Conservation (phyloP, 75 land plant species). For the Azolla pinnata region DNA sequence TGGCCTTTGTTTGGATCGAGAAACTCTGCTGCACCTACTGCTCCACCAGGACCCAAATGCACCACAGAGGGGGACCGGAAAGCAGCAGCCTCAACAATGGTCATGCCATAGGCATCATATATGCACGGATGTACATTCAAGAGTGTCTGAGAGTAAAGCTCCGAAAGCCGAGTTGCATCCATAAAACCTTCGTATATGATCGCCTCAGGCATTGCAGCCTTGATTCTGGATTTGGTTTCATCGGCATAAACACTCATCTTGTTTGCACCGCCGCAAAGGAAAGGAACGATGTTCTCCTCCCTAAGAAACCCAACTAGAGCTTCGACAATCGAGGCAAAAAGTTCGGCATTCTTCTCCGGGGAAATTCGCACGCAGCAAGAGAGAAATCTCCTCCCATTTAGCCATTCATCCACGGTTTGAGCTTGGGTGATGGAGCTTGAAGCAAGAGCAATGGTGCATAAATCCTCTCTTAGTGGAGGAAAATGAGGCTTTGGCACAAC, state of each 20-base stretch:
- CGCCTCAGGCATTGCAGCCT: slow-evolving; percentile 16
- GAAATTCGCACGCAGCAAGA: slow-evolving; percentile 19
- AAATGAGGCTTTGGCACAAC: slow-evolving; percentile 18
- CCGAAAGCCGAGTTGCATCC: slow-evolving; percentile 16
- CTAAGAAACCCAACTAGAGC: slow-evolving; percentile 12
- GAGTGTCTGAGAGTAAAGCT: slow-evolving; percentile 18
- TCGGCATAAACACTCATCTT: slow-evolving; percentile 11
- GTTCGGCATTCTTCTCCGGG: slow-evolving; percentile 20
- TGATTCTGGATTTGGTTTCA: slow-evolving; percentile 7
- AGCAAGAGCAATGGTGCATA: slow-evolving; percentile 11
- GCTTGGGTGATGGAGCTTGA: neutral
- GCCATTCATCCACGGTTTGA: slow-evolving; percentile 10
- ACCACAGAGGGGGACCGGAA: slow-evolving; percentile 18
- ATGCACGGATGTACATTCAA: slow-evolving; percentile 23
- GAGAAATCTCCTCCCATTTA: slow-evolving; percentile 7
- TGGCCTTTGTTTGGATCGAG: slow-evolving; percentile 15
- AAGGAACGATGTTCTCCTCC: slow-evolving; percentile 10
- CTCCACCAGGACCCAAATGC: slow-evolving; percentile 20
- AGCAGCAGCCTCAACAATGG: slow-evolving; percentile 21
- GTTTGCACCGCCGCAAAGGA: slow-evolving; percentile 19
- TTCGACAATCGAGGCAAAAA: slow-evolving; percentile 19
- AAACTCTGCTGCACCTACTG: slow-evolving; percentile 26
- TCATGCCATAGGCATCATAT: slow-evolving; percentile 26
- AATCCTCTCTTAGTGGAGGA: slow-evolving; percentile 17
- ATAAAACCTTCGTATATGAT: slow-evolving; percentile 21